Percentiles rank a stretch among this genome's conserved stretches.
These are phyloP conservation scores for Adansonia grandidieri DNA, from an alignment of 441 rosid species.

Conservation along the genomic window DNA sequence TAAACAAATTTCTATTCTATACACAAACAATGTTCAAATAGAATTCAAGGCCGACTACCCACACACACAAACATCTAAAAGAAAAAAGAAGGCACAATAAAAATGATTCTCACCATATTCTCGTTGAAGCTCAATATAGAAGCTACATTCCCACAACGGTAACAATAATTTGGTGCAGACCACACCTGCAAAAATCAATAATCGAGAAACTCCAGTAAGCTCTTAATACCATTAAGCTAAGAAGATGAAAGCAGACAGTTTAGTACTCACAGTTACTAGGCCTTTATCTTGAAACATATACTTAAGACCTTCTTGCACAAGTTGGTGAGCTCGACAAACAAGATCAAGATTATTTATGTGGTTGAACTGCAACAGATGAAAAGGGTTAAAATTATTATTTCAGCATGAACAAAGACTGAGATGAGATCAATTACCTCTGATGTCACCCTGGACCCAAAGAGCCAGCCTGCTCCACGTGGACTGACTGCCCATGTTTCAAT, in stretches of 20 bases:
- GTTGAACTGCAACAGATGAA: conserved; percentile 70
- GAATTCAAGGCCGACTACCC: neutral
- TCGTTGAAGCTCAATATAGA: conserved; percentile 98
- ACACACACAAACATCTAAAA: neutral
- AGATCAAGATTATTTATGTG: conserved; percentile 92
- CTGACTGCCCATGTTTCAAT: conserved; percentile 99
- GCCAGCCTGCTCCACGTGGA: conserved; percentile 99
- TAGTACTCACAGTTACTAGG: conserved; percentile 83
- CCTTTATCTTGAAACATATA: conserved; percentile 99
- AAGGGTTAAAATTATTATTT: conserved; percentile 14
- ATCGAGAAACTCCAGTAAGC: conserved; percentile 34
- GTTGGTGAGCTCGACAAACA: conserved; percentile 99
- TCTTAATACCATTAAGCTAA: conserved; percentile 22
- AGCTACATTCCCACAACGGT: conserved; percentile 99
- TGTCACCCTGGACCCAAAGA: conserved; percentile 97
- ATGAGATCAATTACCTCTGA: conserved; percentile 67
- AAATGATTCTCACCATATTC: conserved; percentile 65
- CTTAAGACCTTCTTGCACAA: conserved; percentile 99
- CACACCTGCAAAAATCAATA: conserved; percentile 69
- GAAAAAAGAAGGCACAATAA: neutral
- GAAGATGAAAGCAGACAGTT: conserved; percentile 22
- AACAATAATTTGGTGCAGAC: conserved; percentile 99
- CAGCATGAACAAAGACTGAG: neutral
- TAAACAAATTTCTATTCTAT: too few species aligned
- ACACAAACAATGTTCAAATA: too few species aligned